These are phyloP conservation scores for Tuber indicum DNA, from an alignment of 495 filamentous ascomycete species.

Conservation along the genomic window DNA sequence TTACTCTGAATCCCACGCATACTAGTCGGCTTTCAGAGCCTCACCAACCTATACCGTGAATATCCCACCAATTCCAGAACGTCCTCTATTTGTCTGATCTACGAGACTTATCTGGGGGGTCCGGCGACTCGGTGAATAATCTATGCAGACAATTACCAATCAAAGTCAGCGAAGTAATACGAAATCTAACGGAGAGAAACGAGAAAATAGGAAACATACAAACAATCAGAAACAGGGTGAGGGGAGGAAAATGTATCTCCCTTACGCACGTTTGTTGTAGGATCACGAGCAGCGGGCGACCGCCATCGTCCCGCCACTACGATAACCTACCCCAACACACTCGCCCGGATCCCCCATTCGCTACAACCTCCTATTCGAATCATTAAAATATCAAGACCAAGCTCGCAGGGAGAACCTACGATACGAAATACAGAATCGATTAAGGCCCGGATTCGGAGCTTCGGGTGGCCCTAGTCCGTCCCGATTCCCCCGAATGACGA, in stretches of 20 bases:
- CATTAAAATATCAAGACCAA: background rate
- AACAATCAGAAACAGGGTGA: background rate
- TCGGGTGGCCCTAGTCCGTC: background rate
- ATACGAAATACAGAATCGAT: background rate
- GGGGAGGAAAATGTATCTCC: background rate
- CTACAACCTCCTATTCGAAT: background rate
- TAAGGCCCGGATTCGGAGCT: background rate
- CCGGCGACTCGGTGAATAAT: background rate
- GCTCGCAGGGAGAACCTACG: background rate
- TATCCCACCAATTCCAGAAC: background rate
- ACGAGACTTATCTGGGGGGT: background rate
- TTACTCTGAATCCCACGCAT: background rate
- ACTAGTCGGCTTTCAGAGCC: background rate
- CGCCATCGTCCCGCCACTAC: background rate
- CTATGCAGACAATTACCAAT: background rate
- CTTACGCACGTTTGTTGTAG: no score
- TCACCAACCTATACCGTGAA: background rate
- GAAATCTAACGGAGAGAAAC: background rate
- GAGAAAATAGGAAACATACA: background rate
- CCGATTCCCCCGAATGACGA: background rate
- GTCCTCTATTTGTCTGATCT: background rate
- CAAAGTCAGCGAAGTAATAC: background rate
- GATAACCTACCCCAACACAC: background rate
- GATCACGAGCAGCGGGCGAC: background rate
- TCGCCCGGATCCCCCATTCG: background rate